Conservation (phyloP, 1,284 basidiomycete genomes). For the Ganoderma sinense region DNA sequence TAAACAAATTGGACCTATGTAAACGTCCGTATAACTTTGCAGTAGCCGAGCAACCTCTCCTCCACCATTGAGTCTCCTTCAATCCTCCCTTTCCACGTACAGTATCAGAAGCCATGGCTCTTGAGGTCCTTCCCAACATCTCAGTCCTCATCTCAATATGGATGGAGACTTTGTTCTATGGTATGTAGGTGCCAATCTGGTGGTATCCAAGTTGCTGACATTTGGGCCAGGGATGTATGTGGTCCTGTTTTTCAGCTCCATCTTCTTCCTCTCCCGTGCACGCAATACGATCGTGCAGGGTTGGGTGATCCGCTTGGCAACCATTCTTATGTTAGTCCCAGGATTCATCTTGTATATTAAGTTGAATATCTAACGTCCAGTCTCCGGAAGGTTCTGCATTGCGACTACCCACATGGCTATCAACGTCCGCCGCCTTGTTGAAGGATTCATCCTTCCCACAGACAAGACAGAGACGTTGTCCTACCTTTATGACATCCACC, state of each 20-base stretch:
- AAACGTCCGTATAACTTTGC: too few relatives aligned
- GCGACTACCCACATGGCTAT: constrained; percentile 3
- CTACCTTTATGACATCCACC: constrained; percentile 4
- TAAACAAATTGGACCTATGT: too few relatives aligned
- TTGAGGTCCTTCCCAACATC: neutral
- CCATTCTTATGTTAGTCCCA: neutral
- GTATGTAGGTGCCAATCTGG: too few relatives aligned
- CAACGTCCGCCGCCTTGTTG: neutral
- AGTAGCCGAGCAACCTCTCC: too few relatives aligned
- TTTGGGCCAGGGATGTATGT: constrained; percentile 4
- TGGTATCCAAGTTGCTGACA: too few relatives aligned
- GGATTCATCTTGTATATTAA: neutral
- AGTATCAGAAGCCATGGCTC: neutral
- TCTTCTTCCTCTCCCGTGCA: constrained; percentile 2
- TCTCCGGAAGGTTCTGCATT: constrained; percentile 1
- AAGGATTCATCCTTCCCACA: constrained; percentile 1
- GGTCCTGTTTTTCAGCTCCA: constrained; percentile 3
- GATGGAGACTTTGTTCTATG: neutral
- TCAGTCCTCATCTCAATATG: neutral
- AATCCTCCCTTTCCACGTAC: too few relatives aligned
- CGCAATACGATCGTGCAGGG: neutral
- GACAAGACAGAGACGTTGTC: neutral
- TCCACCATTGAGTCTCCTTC: too few relatives aligned
- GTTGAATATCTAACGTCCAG: neutral
- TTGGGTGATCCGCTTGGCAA: constrained; percentile 1